Conservation (phyloP, 768 basidiomycete species). For the Collybia mongolica region DNA sequence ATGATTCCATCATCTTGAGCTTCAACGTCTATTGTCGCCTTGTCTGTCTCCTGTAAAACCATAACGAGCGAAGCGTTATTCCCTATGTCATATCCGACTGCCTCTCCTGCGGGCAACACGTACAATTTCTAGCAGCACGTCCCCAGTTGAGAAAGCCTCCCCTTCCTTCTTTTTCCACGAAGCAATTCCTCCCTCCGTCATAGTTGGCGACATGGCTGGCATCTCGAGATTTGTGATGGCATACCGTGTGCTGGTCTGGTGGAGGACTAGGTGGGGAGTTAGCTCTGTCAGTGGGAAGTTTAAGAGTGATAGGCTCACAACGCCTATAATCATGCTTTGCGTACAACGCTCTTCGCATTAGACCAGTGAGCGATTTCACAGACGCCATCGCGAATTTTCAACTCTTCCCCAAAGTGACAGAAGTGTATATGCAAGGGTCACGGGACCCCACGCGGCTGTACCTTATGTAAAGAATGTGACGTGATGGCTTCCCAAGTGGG, state of each 20-base stretch:
- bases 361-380: slow-evolving; percentile 8
- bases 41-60: slow-evolving; percentile 77
- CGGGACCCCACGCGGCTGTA: too few species aligned
- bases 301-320: slow-evolving; percentile 3
- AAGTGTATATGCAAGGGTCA: too few species aligned
- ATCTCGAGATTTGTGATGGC: slow-evolving; percentile 80
- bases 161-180: slow-evolving; percentile 90
- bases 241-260: slow-evolving; percentile 44
- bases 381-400: slow-evolving; percentile 19
- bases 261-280: slow-evolving; percentile 44
- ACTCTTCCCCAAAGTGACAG: too few species aligned
- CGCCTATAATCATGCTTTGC: slow-evolving; percentile 4
- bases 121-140: slow-evolving; percentile 89
- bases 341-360: slow-evolving; percentile 8
- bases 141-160: slow-evolving; percentile 75
- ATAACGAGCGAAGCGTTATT: slow-evolving; percentile 2
- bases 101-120: slow-evolving; percentile 22
- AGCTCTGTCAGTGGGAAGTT: neutral
- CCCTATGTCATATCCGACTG: neutral
- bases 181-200: slow-evolving; percentile 93
- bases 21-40: slow-evolving; percentile 97
- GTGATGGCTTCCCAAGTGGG: too few species aligned
- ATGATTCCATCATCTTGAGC: slow-evolving; percentile 96
- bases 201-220: slow-evolving; percentile 98
- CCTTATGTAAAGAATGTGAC: too few species aligned